Conservation (phyloP, 2,329 filamentous ascomycete genomes). For the Tolypocladium endophyticum region DNA sequence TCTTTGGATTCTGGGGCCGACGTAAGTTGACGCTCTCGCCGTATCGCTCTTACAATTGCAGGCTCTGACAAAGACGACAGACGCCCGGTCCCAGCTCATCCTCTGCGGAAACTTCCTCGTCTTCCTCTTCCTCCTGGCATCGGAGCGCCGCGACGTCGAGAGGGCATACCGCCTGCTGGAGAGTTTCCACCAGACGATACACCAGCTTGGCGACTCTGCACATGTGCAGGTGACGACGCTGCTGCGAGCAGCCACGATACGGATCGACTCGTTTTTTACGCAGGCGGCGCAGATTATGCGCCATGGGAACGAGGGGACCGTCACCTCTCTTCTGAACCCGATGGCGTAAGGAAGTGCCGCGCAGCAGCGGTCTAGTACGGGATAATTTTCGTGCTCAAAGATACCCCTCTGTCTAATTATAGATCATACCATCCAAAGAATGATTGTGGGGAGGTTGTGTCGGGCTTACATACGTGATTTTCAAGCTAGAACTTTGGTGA, state of each 20-base stretch:
- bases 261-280: conserved; percentile 28
- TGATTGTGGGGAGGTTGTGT: too few relatives aligned
- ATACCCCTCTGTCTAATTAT: too few relatives aligned
- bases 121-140: conserved; percentile 34
- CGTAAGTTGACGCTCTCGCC: conserved; percentile 18
- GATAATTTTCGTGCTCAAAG: neutral
- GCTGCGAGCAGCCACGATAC: conserved; percentile 23
- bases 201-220: conserved; percentile 19
- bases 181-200: conserved; percentile 24
- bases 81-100: conserved; percentile 31
- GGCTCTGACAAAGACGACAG: conserved; percentile 3
- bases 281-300: conserved; percentile 21
- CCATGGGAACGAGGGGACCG: conserved; percentile 23
- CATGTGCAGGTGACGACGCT: conserved; percentile 20
- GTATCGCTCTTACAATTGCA: too few relatives aligned
- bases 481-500: too few relatives aligned
- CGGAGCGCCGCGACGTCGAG: conserved; percentile 20
- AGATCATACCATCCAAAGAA: too few relatives aligned
- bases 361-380: conserved; percentile 20
- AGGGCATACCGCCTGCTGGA: conserved; percentile 24
- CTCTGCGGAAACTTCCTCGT: conserved; percentile 37
- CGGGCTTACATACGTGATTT: too few relatives aligned
- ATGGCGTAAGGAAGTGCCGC: conserved; percentile 21
- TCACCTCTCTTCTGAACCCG: conserved; percentile 41
- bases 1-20: conserved; percentile 33